Base-by-base conservation (phyloP, 331 rosid genomes). In the Malus hybrid region DNA sequence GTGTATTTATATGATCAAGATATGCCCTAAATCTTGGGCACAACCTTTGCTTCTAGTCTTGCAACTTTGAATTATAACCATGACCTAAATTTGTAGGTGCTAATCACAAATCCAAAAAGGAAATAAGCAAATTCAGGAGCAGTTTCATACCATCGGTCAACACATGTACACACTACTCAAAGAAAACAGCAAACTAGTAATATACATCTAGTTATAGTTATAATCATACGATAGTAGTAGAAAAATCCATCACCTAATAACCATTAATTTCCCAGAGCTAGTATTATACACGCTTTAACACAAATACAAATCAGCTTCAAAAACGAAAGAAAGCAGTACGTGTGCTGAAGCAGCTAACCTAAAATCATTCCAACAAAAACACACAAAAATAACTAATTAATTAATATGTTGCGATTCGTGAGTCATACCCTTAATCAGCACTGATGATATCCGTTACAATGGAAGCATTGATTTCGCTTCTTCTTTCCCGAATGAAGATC, bases 11-110 rank as follows among this genome's bases (percentile, higher is more conserved):
- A 31, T 29, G 42, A 36, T 69, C 39, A 6, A 1, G 29, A 54
- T 71, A 60, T 88, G 81, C 79, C 91, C 81, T 78, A 67, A 84
- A 85, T 85, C 75, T 75, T 79, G 80, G 93, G 87, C 93, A 82
- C 78, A 79, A 85, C 76, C 76, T 80, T 80, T 80, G 90, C 86
- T 64, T 81, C 83, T 19, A 83, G 86, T 85, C 88, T 81, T 80
- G 81, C 29, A 67, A 31, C 79, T 69, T 75, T 77, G 84, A 76
- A 65, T 76, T 78, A 32, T 14, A 15, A 7, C 57, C 3, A 18
- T n/a, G 48, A 55, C n/a, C 19, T 16, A 28, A 76, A 68, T 48
- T 33, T 5, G 12, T 7, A 39, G 14, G 16, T 62, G 15, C 14
- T 20, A 31, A 3, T 29, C 69, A 7, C 69, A 3, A n/a, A 36